A percentile compares a stretch with the other conserved stretches of the same genome.
phyloP scores from a whole-genome alignment of 1,284 basidiomycete species.

The Porogramme epimiltina region DNA sequence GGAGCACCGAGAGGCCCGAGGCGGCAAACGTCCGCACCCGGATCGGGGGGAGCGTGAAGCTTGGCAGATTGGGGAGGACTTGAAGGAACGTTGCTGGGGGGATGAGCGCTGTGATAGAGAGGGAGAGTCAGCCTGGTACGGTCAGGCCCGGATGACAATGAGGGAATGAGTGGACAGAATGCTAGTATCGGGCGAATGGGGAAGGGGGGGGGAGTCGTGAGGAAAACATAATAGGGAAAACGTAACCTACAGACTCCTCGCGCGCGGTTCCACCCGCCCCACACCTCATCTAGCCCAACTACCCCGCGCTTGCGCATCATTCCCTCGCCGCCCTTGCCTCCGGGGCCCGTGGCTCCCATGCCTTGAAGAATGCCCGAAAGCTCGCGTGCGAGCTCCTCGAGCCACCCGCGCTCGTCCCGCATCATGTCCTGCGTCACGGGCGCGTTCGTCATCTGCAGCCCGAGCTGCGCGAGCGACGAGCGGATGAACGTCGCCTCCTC shows the following conservation, averaged over 20 bases:
- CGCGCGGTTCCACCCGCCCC: constrained; percentile 97
- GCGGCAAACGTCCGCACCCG: constrained; percentile 65
- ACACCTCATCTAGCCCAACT: constrained; percentile 91
- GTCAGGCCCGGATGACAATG: too few relatives aligned
- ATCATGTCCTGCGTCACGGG: constrained; percentile 94
- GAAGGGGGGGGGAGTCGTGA: background rate
- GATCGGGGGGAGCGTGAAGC: constrained; percentile 72
- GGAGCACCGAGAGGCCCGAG: constrained; percentile 78
- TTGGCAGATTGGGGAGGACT: constrained; percentile 69
- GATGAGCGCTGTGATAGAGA: constrained; percentile 65
- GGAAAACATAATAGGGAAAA: background rate
- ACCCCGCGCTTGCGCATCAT: constrained; percentile 77
- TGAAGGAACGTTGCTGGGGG: constrained; percentile 84
- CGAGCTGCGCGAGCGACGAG: constrained; percentile 86
- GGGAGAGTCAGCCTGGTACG: background rate
- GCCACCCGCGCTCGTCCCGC: constrained; percentile 80
- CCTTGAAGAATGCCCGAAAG: constrained; percentile 77
- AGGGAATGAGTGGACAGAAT: too few relatives aligned
- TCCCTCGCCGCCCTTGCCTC: constrained; percentile 42
- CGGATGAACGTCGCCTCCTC: constrained; percentile 88
- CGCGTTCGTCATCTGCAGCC: constrained; percentile 72
- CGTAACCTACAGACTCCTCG: constrained; percentile 76
- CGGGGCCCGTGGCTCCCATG: constrained; percentile 20
- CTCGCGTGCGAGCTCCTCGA: constrained; percentile 83
- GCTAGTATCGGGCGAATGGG: background rate